phyloP scores from a whole-genome alignment of 2,329 filamentous ascomycete genomes.

The Rhynchosporium agropyri region DNA sequence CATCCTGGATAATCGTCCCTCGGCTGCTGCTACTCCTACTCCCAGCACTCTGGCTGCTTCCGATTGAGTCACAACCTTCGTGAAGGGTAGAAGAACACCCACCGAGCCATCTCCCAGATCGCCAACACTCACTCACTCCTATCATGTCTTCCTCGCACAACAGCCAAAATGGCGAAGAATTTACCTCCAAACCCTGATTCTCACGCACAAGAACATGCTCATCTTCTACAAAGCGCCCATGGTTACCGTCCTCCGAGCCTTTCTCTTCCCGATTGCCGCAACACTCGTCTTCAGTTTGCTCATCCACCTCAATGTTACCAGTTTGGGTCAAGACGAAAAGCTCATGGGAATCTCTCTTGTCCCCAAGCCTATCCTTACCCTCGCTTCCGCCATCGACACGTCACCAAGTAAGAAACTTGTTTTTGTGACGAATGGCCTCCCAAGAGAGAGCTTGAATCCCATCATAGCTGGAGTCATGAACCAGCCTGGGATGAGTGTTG shows the following conservation, averaged over 20 bases:
- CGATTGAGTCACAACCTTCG: too few relatives aligned
- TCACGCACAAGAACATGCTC: slow-evolving; percentile 38
- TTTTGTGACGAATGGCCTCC: slow-evolving; percentile 34
- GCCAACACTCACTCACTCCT: too few relatives aligned
- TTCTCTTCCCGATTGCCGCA: slow-evolving; percentile 34
- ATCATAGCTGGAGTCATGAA: slow-evolving; percentile 31
- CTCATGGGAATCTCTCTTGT: slow-evolving; percentile 26
- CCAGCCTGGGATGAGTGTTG: slow-evolving; percentile 26
- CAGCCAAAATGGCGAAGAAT: slow-evolving; percentile 32
- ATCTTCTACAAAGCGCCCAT: slow-evolving; percentile 35
- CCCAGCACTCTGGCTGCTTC: too few relatives aligned
- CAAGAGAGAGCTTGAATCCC: slow-evolving; percentile 27
- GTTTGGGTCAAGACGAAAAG: slow-evolving; percentile 7
- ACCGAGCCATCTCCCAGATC: too few relatives aligned
- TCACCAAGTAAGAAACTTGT: slow-evolving; percentile 29
- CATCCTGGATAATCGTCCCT: too few relatives aligned
- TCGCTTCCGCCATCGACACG: slow-evolving; percentile 30
- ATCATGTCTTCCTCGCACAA: slow-evolving; percentile 23
- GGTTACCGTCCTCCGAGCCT: slow-evolving; percentile 30
- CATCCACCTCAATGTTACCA: slow-evolving; percentile 22
- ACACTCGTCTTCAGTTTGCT: slow-evolving; percentile 34
- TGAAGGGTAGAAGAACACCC: too few relatives aligned
- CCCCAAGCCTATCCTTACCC: slow-evolving; percentile 28
- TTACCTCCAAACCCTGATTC: slow-evolving; percentile 34
- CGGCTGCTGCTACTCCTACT: too few relatives aligned